Base-by-base conservation (phyloP, 768 basidiomycete species). In the Panaeolus cyanescens region DNA sequence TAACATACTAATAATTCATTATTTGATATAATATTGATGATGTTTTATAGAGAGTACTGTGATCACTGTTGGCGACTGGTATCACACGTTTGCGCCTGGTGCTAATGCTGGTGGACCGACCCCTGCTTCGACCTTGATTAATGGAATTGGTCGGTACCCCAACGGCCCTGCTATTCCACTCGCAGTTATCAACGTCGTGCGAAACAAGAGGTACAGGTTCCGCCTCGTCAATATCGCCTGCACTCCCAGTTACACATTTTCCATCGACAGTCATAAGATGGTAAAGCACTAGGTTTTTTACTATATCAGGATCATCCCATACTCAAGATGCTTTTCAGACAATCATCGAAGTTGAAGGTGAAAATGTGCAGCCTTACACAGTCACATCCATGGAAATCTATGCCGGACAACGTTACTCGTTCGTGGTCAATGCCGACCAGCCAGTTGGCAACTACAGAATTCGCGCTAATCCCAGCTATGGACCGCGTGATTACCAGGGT, bases 171-270 rank as follows among this genome's bases (percentile, higher is more conserved):
- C 62, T 32, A 61, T 63, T 15, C 56, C 62, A 33, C 61, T 65
- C 36, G 63, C 67, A 10, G 60, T 62, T 3, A 67, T 82, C 60
- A 76, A 77, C 56, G 82, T 86, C 37, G 58, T 67, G 2, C 59
- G 60, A 0, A 80, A 79, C 15, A 75, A 75, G 56, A 74, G 83
- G 32, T 86, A 86, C 66, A 80, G 86, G 37, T 79, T 87, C 72
- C 83, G 85, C 10, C 58, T 87, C 13, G 69, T 87, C 63, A 79
- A 79, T 55, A 75, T 75, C 22, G 81, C 83, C 25, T 84, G 84
- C 60, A 73, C 78, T 34, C 75, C 76, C 7, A 72, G 71, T 33
- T 80, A 77, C 71, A 69, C 64, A 4, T 73, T 80, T 63, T 78
- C 76, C 0, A 66, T 80, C 20, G 76, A 79, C 20, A 69, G 75